Conservation (phyloP, 495 filamentous ascomycete species). For the Penicillium desertorum region DNA sequence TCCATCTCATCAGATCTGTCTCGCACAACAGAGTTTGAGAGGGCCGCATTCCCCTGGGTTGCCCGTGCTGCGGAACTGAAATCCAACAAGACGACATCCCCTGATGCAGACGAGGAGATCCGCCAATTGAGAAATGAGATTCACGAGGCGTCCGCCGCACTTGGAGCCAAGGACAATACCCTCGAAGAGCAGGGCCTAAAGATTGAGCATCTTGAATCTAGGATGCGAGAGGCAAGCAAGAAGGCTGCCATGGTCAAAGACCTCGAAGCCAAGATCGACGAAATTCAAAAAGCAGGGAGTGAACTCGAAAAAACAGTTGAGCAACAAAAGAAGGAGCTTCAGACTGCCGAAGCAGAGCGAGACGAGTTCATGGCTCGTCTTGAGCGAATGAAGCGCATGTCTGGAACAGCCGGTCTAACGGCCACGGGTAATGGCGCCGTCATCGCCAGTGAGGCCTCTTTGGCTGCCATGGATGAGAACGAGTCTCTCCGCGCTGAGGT, state of each 20-base stretch:
- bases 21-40: constrained; percentile 83
- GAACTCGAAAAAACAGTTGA: constrained; percentile 42
- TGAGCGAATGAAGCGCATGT: constrained; percentile 52
- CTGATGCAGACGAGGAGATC: constrained; percentile 79
- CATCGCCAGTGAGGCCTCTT: constrained; percentile 44
- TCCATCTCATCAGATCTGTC: constrained; percentile 70
- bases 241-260: constrained; percentile 49
- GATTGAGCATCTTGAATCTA: constrained; percentile 53
- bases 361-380: constrained; percentile 73
- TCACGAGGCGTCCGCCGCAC: constrained; percentile 58
- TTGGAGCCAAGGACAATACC: constrained; percentile 86
- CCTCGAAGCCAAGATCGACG: constrained; percentile 61
- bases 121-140: constrained; percentile 71
- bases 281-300: constrained; percentile 47
- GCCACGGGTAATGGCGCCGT: constrained; percentile 42
- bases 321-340: constrained; percentile 43
- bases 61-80: constrained; percentile 76
- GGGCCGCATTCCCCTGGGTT: constrained; percentile 74
- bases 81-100: constrained; percentile 69
- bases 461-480: constrained; percentile 70
- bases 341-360: constrained; percentile 58
- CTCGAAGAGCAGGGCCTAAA: constrained; percentile 83
- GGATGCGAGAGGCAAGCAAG: constrained; percentile 54
- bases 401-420: constrained; percentile 53
- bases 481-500: constrained; percentile 71